Evolutionary conservation across 495 filamentous ascomycete species (phyloP).

Genomic region (Penicillium macrosclerotiorum): DNA sequence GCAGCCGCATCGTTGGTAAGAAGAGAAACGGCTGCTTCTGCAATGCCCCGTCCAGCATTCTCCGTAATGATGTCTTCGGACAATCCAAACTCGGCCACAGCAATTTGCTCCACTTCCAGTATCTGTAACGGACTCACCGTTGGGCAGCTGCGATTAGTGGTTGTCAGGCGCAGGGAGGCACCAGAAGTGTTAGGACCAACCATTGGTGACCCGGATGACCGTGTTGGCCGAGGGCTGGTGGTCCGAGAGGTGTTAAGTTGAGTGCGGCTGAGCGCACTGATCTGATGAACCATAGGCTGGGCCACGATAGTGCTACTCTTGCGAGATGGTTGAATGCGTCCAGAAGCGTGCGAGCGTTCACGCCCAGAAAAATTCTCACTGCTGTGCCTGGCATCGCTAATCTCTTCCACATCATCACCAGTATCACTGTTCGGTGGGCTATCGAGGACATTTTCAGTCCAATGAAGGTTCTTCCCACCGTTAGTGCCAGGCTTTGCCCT

Average conservation of each 20-base stretch:
- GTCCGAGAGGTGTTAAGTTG: conserved; percentile 41
- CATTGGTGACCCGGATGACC: conserved; percentile 39
- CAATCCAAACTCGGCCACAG: conserved; percentile 77
- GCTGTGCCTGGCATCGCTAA: conserved; percentile 54
- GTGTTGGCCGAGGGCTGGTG: conserved; percentile 42
- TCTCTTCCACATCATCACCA: conserved; percentile 57
- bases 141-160: conserved; percentile 71
- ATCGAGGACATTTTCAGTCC: conserved; percentile 88
- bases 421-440: conserved; percentile 66
- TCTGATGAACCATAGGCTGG: conserved; percentile 34
- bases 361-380: conserved; percentile 54
- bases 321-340: conserved; percentile 53
- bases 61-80: conserved; percentile 88
- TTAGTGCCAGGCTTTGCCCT: conserved; percentile 72
- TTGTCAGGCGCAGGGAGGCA: conserved; percentile 47
- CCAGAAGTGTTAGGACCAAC: conserved; percentile 31
- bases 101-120: conserved; percentile 85
- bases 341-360: conserved; percentile 50
- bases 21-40: conserved; percentile 70
- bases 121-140: conserved; percentile 81
- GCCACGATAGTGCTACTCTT: conserved; percentile 57
- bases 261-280: conserved; percentile 35
- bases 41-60: conserved; percentile 84
- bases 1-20: conserved; percentile 43
- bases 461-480: conserved; percentile 86